Conservation (phyloP, 2,329 filamentous ascomycete genomes). For the Diaporthe destruens region DNA sequence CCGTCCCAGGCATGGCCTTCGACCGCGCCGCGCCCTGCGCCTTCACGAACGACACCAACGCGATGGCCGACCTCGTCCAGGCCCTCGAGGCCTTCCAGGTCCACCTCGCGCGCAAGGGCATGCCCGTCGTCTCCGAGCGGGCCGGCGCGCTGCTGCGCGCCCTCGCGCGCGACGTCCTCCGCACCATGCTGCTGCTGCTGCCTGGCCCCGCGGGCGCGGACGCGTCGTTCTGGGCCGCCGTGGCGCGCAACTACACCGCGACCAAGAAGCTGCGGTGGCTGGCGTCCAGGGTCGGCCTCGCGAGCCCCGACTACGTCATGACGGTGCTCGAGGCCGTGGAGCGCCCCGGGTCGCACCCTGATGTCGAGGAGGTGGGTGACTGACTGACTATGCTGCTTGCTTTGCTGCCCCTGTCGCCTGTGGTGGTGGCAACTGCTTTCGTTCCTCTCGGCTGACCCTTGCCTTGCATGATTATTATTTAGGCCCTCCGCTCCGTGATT, state of each 20-base stretch:
- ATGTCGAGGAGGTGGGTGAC: neutral
- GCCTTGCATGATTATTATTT: accelerated
- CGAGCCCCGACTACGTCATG: too few relatives aligned
- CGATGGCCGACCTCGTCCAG: neutral
- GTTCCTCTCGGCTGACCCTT: neutral
- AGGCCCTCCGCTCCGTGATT: neutral
- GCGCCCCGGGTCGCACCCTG: neutral
- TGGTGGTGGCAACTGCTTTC: too few relatives aligned
- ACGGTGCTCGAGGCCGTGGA: neutral
- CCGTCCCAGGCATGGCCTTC: neutral
- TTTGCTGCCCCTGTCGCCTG: too few relatives aligned
- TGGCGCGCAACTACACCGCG: neutral
- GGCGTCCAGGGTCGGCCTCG: neutral
- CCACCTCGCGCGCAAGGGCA: neutral
- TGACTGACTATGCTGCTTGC: neutral
- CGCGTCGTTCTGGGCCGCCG: neutral
- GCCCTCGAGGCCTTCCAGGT: neutral
- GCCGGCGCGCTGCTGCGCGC: neutral
- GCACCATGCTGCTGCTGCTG: too few relatives aligned
- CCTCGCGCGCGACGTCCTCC: neutral
- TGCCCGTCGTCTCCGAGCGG: neutral
- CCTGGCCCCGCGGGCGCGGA: neutral
- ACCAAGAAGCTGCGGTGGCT: neutral
- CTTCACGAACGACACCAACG: too few relatives aligned
- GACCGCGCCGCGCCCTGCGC: neutral